Conservation (phyloP, 805 yeast genomes). For the Yarrowia bubula region DNA sequence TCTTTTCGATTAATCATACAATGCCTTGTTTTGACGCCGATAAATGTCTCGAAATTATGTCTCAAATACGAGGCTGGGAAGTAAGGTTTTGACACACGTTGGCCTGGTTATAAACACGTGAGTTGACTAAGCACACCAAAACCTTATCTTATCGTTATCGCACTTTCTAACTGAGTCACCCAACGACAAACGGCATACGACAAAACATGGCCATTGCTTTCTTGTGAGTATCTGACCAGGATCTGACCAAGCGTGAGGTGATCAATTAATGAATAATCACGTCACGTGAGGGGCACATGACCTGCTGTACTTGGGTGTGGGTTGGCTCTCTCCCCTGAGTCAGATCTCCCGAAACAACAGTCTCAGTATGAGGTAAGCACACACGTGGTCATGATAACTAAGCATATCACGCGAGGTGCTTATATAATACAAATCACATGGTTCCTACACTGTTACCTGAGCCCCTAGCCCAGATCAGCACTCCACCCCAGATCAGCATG, state of each 20-base stretch:
- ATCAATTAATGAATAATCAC: background rate
- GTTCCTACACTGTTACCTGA: too few species aligned
- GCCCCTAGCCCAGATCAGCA: too few species aligned
- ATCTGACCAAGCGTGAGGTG: background rate
- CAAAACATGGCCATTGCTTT: slow-evolving; percentile 3
- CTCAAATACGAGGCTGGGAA: background rate
- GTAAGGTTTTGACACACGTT: background rate
- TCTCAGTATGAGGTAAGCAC: too few species aligned
- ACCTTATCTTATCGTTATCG: slow-evolving; percentile 18
- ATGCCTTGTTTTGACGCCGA: background rate
- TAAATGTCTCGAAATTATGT: background rate
- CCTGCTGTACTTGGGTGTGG: too few species aligned
- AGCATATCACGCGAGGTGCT: too few species aligned
- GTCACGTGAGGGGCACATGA: too few species aligned
- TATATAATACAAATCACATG: too few species aligned
- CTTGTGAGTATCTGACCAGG: background rate
- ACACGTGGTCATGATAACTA: too few species aligned
- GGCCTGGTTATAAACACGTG: background rate
- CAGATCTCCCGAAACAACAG: too few species aligned
- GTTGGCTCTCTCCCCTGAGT: too few species aligned
- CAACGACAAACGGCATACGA: background rate
- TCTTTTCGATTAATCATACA: background rate
- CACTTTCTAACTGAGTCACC: too few species aligned
- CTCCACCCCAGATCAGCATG: too few species aligned
- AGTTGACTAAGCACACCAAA: background rate